Conservation (phyloP, 2,329 filamentous ascomycete genomes). For the Aaosphaeria pasadenensis region DNA sequence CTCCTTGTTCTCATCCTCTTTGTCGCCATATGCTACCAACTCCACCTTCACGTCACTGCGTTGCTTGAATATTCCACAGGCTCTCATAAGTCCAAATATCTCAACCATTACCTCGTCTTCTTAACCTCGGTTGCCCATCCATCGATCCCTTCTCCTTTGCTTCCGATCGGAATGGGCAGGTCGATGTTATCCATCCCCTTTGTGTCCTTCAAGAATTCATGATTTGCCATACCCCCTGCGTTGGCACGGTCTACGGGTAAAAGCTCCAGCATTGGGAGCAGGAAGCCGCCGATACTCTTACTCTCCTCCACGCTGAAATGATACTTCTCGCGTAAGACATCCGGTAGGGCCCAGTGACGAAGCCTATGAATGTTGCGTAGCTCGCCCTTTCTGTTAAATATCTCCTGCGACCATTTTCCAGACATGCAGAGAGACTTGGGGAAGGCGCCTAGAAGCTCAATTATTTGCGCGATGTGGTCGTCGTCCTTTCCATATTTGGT, state of each 20-base stretch:
- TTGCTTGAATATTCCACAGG: too few relatives aligned
- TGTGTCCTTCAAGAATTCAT: slow-evolving; percentile 78
- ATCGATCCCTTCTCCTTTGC: slow-evolving; percentile 85
- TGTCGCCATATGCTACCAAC: too few relatives aligned
- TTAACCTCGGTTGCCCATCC: slow-evolving; percentile 85
- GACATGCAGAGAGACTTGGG: slow-evolving; percentile 87
- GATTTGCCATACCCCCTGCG: slow-evolving; percentile 89
- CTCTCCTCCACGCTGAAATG: slow-evolving; percentile 85
- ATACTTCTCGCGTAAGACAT: slow-evolving; percentile 94
- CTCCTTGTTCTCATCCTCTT: too few relatives aligned
- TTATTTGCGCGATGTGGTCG: slow-evolving; percentile 98
- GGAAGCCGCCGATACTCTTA: slow-evolving; percentile 74
- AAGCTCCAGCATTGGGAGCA: slow-evolving; percentile 88
- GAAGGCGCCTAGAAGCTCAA: slow-evolving; percentile 90
- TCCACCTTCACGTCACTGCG: too few relatives aligned
- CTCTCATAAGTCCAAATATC: background rate
- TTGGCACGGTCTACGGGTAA: slow-evolving; percentile 87
- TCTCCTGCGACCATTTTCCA: slow-evolving; percentile 97
- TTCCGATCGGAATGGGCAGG: slow-evolving; percentile 74
- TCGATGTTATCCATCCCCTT: slow-evolving; percentile 81
- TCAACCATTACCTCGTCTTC: slow-evolving; percentile 49
- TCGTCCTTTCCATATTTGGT: slow-evolving; percentile 99
- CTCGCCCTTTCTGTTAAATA: slow-evolving; percentile 97
- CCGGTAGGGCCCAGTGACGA: slow-evolving; percentile 90
- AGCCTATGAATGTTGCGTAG: slow-evolving; percentile 95